Evolutionary conservation across 2,329 filamentous ascomycete genomes (phyloP).

Genomic region (Aspergillus carbonarius): DNA sequence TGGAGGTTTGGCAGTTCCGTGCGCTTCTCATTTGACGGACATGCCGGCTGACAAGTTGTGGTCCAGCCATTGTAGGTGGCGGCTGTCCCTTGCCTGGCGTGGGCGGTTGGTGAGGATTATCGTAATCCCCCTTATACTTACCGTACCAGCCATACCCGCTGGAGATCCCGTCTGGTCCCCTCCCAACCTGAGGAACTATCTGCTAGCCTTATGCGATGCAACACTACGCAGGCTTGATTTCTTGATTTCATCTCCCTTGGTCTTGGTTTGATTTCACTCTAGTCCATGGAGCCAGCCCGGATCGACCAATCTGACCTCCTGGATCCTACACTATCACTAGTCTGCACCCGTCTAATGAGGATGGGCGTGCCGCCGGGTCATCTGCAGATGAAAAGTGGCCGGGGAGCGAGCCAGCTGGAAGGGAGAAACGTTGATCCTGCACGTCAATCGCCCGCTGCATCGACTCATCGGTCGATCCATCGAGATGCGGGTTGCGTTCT

Average conservation of each 20-base stretch:
- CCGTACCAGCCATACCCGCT: background rate
- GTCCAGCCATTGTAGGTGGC: background rate
- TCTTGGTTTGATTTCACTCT: background rate
- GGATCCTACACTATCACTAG: background rate
- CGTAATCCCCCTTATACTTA: background rate
- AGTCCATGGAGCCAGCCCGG: background rate
- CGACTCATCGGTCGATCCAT: slow-evolving; percentile 14
- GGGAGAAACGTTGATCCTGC: slow-evolving; percentile 12
- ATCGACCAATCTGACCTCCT: background rate
- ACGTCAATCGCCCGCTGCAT: slow-evolving; percentile 14
- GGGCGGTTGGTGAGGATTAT: background rate
- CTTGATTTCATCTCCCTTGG: background rate
- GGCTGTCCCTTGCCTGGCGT: background rate
- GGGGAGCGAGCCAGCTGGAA: slow-evolving; percentile 4
- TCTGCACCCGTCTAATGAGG: background rate
- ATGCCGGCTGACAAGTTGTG: background rate
- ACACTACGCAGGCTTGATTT: background rate
- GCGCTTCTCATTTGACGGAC: background rate
- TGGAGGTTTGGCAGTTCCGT: background rate
- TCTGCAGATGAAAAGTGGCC: slow-evolving; percentile 20
- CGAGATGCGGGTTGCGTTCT: background rate
- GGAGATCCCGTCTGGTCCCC: background rate
- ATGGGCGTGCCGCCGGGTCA: slow-evolving; percentile 15
- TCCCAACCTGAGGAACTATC: background rate
- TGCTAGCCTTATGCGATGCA: slow-evolving; percentile 9